Evolutionary conservation across 306 rosid genomes (phyloP).

Genomic region (Clitoria ternatea): DNA sequence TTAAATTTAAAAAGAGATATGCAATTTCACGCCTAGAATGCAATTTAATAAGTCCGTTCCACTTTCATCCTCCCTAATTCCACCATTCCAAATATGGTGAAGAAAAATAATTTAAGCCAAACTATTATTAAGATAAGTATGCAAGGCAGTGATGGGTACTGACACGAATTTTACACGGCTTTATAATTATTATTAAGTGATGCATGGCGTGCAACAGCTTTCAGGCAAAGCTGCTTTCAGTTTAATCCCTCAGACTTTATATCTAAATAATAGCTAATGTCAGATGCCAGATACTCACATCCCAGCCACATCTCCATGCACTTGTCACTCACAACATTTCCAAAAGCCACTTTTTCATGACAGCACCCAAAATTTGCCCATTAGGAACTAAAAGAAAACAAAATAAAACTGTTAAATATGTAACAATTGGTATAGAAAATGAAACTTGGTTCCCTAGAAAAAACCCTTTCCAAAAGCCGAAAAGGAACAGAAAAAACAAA

Average conservation of each 20-base stretch:
- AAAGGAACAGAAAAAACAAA: neutral
- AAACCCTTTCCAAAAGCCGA: neutral
- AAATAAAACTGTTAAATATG: neutral
- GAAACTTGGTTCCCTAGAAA: neutral
- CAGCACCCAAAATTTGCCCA: neutral
- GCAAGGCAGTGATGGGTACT: neutral
- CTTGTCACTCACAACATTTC: neutral
- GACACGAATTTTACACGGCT: neutral
- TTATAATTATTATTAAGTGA: neutral
- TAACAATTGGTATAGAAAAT: slow-evolving; percentile 8
- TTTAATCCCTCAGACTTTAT: neutral
- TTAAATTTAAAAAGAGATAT: too few species aligned
- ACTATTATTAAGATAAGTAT: too few species aligned
- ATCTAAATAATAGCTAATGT: neutral
- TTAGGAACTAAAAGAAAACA: neutral
- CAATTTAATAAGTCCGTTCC: too few species aligned
- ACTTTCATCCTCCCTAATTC: too few species aligned
- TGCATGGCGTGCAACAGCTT: slow-evolving; percentile 11
- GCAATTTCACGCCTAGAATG: too few species aligned
- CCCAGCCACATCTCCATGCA: slow-evolving; percentile 10
- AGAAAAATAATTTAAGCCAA: too few species aligned
- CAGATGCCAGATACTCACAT: neutral
- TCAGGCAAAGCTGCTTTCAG: slow-evolving; percentile 23
- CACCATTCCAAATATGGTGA: too few species aligned
- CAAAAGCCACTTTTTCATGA: neutral